Evolutionary conservation across 768 basidiomycete species (phyloP).

Genomic region (Royoungia palumana): DNA sequence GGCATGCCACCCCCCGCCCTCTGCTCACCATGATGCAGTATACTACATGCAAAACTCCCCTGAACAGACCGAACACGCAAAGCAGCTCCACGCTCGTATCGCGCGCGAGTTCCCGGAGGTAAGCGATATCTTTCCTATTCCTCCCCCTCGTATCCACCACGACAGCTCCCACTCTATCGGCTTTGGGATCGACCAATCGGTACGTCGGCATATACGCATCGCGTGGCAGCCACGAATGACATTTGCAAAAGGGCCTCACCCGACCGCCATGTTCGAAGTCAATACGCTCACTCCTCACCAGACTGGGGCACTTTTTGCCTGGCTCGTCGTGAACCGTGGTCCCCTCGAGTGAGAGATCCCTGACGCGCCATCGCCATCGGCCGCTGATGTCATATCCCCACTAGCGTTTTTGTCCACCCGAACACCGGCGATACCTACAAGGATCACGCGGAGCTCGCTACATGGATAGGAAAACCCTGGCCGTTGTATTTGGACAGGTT

Average conservation of each 20-base stretch:
- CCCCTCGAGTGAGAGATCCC: constrained; percentile 60
- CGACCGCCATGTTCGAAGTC: constrained; percentile 70
- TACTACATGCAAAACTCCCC: constrained; percentile 55
- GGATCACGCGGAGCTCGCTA: constrained; percentile 61
- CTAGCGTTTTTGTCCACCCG: constrained; percentile 67
- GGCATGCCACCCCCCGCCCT: accelerated
- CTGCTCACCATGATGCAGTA: constrained; percentile 36
- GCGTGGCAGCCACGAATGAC: not conserved
- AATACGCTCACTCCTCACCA: constrained; percentile 65
- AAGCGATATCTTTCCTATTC: not conserved
- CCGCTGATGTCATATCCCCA: not conserved
- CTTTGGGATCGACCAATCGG: constrained; percentile 65
- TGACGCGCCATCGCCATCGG: not conserved
- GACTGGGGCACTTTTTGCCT: constrained; percentile 66
- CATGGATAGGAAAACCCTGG: constrained; percentile 67
- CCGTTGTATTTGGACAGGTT: constrained; percentile 47
- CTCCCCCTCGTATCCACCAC: not conserved
- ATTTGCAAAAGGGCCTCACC: constrained; percentile 52
- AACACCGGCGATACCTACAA: constrained; percentile 54
- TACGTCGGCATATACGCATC: constrained; percentile 24
- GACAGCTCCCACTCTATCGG: constrained; percentile 56
- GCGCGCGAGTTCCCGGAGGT: constrained; percentile 70
- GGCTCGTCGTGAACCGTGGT: constrained; percentile 64
- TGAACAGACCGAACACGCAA: constrained; percentile 46
- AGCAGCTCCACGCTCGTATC: constrained; percentile 55